These are phyloP conservation scores for Chaetomidium leptoderma DNA, from an alignment of 495 filamentous ascomycete species.

Conservation along the genomic window DNA sequence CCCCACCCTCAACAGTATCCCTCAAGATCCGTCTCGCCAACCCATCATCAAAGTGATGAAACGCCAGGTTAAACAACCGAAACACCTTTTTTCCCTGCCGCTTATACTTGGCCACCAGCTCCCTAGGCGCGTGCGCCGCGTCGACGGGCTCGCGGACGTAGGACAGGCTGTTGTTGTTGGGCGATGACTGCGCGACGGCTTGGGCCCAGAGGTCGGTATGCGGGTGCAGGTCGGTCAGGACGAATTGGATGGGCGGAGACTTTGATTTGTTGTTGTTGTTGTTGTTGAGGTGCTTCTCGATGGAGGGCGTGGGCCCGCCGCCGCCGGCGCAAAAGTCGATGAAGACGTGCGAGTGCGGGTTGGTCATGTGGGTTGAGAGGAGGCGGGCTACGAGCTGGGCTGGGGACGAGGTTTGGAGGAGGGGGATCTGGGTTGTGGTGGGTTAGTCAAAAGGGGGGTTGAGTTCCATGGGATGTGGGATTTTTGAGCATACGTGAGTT, in stretches of 20 bases:
- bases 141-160: conserved; percentile 58
- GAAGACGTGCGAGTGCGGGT: conserved; percentile 48
- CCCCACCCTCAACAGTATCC: conserved; percentile 53
- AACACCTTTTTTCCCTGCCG: conserved; percentile 46
- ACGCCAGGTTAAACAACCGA: conserved; percentile 66
- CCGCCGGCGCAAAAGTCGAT: conserved; percentile 74
- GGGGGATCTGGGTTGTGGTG: conserved; percentile 28
- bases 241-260: conserved; percentile 58
- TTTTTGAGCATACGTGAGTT: conserved; percentile 23
- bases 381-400: conserved; percentile 46
- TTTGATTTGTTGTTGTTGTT: background rate
- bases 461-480: background rate
- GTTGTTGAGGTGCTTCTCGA: conserved; percentile 54
- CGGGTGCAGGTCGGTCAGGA: conserved; percentile 67
- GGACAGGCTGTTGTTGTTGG: conserved; percentile 45
- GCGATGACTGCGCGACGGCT: conserved; percentile 46
- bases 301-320: conserved; percentile 62
- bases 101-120: conserved; percentile 36
- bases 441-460: background rate
- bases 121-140: conserved; percentile 50
- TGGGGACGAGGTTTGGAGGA: conserved; percentile 45
- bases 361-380: conserved; percentile 41
- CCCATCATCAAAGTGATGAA: conserved; percentile 70
- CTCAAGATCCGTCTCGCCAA: conserved; percentile 54
- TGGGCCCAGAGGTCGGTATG: conserved; percentile 58